These are phyloP conservation scores for Hortiboletus flavorubellus DNA, from an alignment of 768 basidiomycete species.

Conservation along the genomic window DNA sequence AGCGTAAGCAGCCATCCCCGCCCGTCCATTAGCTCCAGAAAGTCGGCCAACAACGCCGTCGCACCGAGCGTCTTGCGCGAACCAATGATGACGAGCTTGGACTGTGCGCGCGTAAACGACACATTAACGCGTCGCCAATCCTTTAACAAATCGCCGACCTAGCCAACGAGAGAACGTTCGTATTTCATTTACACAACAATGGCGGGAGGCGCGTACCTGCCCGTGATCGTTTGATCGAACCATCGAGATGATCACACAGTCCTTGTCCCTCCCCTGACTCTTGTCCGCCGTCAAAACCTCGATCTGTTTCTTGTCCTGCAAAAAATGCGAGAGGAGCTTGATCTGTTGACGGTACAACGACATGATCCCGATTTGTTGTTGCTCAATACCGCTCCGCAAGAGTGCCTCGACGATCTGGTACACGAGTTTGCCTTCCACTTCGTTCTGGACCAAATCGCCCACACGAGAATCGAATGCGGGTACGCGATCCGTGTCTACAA, in stretches of 20 bases:
- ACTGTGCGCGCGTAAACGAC: conserved; percentile 88
- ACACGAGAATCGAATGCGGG: conserved; percentile 78
- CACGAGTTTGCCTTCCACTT: conserved; percentile 67
- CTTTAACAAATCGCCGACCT: conserved; percentile 91
- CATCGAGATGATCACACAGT: conserved; percentile 90
- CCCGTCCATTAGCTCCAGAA: conserved; percentile 73
- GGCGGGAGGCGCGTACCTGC: conserved; percentile 47
- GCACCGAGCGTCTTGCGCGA: conserved; percentile 71
- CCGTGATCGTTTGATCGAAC: conserved; percentile 82
- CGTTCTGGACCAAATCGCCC: conserved; percentile 90
- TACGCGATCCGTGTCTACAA: conserved; percentile 87
- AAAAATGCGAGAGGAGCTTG: conserved; percentile 73
- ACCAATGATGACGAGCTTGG: conserved; percentile 89
- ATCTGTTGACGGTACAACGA: conserved; percentile 95
- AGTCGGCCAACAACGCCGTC: conserved; percentile 62
- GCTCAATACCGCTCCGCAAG: conserved; percentile 56
- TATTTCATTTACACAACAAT: not conserved
- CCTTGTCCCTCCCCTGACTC: conserved; percentile 94
- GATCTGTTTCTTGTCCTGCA: conserved; percentile 53
- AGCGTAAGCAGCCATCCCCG: conserved; percentile 70
- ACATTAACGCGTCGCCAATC: conserved; percentile 98
- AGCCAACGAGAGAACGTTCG: not conserved
- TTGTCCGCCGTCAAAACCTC: conserved; percentile 92
- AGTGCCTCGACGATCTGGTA: conserved; percentile 68
- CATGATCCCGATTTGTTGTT: conserved; percentile 81